A percentile compares a stretch with the other conserved stretches of the same genome.
phyloP scores from a whole-genome alignment of 495 filamentous ascomycete genomes.

The Neurospora sp. region DNA sequence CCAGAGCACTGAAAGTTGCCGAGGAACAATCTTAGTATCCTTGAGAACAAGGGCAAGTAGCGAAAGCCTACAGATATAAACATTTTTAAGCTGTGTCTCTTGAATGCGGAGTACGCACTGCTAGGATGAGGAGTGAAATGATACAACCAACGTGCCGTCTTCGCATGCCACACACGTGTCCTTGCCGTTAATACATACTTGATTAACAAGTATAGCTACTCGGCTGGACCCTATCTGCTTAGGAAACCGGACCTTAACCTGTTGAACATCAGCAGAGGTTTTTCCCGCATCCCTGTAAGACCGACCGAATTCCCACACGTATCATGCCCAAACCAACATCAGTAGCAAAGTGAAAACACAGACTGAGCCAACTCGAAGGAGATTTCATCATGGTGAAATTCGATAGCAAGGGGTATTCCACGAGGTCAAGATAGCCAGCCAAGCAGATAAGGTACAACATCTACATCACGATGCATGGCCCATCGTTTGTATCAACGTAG shows the following conservation, averaged over 20 bases:
- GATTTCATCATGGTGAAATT: neutral
- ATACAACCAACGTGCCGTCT: neutral
- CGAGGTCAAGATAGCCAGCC: neutral
- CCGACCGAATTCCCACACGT: neutral
- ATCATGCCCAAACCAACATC: neutral
- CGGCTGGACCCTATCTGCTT: neutral
- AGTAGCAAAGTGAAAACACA: neutral
- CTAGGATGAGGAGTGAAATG: neutral
- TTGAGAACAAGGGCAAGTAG: neutral
- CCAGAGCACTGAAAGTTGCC: slow-evolving; percentile 37
- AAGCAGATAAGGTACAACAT: neutral
- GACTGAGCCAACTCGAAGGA: neutral
- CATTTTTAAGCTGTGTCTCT: neutral
- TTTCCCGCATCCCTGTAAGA: neutral
- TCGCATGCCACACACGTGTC: neutral
- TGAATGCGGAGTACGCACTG: neutral
- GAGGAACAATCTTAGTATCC: slow-evolving; percentile 11
- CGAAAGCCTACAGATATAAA: neutral
- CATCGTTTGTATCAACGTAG: slow-evolving; percentile 30
- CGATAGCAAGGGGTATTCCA: neutral
- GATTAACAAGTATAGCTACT: neutral
- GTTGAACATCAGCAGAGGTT: neutral
- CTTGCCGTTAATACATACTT: neutral
- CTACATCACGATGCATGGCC: slow-evolving; percentile 34
- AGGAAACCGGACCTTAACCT: neutral